These are phyloP conservation scores for Lactarius sp. DNA, from an alignment of 768 basidiomycete species.

Conservation along the genomic window DNA sequence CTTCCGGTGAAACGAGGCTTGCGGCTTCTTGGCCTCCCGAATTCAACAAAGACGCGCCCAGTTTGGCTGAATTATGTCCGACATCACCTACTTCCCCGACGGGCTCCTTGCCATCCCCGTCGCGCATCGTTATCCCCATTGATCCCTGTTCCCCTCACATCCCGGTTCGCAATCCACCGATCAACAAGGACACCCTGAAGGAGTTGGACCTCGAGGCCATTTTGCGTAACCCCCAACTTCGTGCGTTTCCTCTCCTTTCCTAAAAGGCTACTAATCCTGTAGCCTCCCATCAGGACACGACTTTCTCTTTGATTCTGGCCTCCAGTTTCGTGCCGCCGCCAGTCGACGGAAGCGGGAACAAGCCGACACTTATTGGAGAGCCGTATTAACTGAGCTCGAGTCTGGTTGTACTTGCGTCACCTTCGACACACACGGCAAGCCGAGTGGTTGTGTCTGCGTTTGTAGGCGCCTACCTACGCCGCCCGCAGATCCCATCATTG, in stretches of 20 bases:
- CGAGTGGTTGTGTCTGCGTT: slow-evolving; percentile 42
- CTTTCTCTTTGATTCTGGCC: slow-evolving; percentile 78
- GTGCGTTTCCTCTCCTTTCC: slow-evolving; percentile 45
- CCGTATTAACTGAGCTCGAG: slow-evolving; percentile 72
- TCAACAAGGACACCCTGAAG: slow-evolving; percentile 77
- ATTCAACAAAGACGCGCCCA: slow-evolving; percentile 24
- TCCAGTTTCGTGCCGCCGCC: slow-evolving; percentile 78
- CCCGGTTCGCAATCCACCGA: slow-evolving; percentile 66
- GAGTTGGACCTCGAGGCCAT: slow-evolving; percentile 85
- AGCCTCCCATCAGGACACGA: slow-evolving; percentile 61
- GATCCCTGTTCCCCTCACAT: slow-evolving; percentile 50
- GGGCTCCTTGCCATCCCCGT: slow-evolving; percentile 26
- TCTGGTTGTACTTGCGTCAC: slow-evolving; percentile 81
- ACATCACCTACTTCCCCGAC: slow-evolving; percentile 27
- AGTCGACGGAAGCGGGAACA: slow-evolving; percentile 66
- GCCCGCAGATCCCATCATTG: slow-evolving; percentile 41
- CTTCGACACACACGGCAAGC: slow-evolving; percentile 55
- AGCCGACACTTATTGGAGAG: slow-evolving; percentile 81
- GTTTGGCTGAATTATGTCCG: slow-evolving; percentile 19
- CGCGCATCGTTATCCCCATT: slow-evolving; percentile 34
- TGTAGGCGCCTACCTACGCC: slow-evolving; percentile 37
- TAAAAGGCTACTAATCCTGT: slow-evolving; percentile 15
- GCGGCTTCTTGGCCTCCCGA: slow-evolving; percentile 27
- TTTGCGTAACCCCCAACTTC: slow-evolving; percentile 84
- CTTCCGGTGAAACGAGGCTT: slow-evolving; percentile 26